Evolutionary conservation across 129 eudicot genomes (phyloP).

Genomic region (Daucus carota): DNA sequence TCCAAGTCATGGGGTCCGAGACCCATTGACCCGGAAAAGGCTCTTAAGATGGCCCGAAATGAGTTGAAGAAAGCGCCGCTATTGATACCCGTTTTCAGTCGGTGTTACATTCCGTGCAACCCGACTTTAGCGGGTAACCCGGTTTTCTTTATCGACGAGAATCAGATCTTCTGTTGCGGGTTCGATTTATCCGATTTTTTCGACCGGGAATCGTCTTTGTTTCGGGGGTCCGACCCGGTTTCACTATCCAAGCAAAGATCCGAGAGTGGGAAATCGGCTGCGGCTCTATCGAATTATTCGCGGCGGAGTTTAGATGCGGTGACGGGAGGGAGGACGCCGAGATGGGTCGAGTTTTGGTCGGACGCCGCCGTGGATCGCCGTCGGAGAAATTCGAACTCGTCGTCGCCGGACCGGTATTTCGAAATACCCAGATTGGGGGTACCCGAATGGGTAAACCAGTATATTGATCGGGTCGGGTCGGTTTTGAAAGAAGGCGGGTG

Average conservation of each 20-base stretch:
- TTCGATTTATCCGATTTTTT: constrained; percentile 75
- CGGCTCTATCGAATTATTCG: constrained; percentile 10
- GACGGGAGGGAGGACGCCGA: constrained; percentile 48
- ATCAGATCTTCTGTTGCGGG: constrained; percentile 76
- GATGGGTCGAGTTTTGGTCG: constrained; percentile 94
- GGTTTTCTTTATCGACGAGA: constrained; percentile 77
- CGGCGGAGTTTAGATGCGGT: constrained; percentile 50
- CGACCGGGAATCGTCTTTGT: constrained; percentile 46
- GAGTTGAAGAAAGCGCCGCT: constrained; percentile 74
- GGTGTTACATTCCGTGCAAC: constrained; percentile 81
- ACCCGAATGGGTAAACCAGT: constrained; percentile 74
- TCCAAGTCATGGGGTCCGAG: constrained; percentile 86
- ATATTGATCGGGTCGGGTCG: constrained; percentile 57
- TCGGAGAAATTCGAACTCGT: constrained; percentile 51
- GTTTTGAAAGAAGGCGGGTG: constrained; percentile 73
- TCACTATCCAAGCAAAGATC: constrained; percentile 39
- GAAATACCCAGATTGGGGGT: constrained; percentile 45
- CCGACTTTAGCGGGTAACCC: constrained; percentile 94
- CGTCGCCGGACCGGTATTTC: constrained; percentile 63
- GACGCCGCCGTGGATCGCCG: constrained; percentile 76
- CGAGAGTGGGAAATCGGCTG: constrained; percentile 22
- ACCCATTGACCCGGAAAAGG: constrained; percentile 77
- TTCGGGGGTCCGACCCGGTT: constrained; percentile 23
- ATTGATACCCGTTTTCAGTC: constrained; percentile 69
- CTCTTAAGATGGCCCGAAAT: constrained; percentile 64